Conservation (phyloP, 2,329 filamentous ascomycete genomes). For the Emmonsiellopsis sp. region DNA sequence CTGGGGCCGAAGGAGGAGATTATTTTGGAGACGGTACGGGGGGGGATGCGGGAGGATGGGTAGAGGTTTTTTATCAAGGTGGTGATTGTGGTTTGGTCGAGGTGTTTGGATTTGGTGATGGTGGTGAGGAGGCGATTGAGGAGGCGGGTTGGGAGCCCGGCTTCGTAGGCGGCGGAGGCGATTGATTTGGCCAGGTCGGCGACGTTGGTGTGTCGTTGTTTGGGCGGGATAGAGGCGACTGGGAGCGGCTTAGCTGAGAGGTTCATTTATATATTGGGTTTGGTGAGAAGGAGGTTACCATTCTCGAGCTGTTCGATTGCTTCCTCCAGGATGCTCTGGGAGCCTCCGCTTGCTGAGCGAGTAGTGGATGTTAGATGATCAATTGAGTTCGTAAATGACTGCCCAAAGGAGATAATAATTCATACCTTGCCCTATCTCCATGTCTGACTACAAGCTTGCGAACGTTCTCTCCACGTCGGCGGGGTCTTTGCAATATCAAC, state of each 20-base stretch:
- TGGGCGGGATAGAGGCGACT: conserved; percentile 45
- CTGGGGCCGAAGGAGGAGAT: conserved; percentile 70
- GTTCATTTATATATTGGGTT: background rate
- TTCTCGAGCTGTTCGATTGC: conserved; percentile 12
- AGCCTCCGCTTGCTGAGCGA: background rate
- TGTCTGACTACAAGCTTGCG: too few relatives aligned
- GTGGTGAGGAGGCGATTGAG: conserved; percentile 58
- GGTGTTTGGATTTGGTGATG: conserved; percentile 53
- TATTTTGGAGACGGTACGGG: conserved; percentile 53
- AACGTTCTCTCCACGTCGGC: too few relatives aligned
- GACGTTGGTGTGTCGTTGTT: conserved; percentile 54
- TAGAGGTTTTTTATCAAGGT: conserved; percentile 66
- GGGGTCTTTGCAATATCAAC: too few relatives aligned
- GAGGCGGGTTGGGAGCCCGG: conserved; percentile 53
- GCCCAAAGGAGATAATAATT: too few relatives aligned
- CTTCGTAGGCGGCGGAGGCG: conserved; percentile 54
- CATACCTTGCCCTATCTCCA: too few relatives aligned
- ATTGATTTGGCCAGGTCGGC: conserved; percentile 56
- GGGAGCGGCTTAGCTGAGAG: background rate
- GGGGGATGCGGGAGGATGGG: conserved; percentile 55
- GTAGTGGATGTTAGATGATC: background rate
- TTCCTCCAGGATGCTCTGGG: conserved; percentile 8
- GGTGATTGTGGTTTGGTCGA: conserved; percentile 67
- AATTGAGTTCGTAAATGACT: too few relatives aligned
- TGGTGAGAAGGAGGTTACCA: conserved; percentile 5